A percentile compares a stretch with the other conserved stretches of the same genome.
Evolutionary conservation across 371 early-diverging fungal species (phyloP).

Genomic region (Apophysomyces ossiformis): DNA sequence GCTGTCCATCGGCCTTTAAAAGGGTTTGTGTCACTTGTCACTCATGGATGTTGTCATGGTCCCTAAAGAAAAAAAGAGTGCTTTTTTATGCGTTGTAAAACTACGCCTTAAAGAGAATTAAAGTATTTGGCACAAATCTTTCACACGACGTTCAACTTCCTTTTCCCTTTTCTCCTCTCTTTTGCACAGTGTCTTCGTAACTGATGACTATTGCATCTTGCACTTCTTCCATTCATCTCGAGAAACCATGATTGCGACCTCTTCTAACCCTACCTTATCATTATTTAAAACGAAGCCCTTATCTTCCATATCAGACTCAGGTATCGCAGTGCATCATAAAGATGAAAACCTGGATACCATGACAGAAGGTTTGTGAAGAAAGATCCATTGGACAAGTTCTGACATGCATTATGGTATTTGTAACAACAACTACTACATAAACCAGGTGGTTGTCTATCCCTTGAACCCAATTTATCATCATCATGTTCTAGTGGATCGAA

Average conservation of each 20-base stretch:
- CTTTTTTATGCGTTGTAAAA: constrained; percentile 2
- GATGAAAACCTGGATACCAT: not conserved
- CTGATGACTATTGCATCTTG: not conserved
- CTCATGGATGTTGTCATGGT: too few relatives aligned
- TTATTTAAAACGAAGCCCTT: not conserved
- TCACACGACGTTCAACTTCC: not conserved
- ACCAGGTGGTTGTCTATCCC: not conserved
- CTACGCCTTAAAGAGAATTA: not conserved
- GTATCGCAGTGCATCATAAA: not conserved
- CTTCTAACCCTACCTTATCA: not conserved
- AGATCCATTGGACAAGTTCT: too few relatives aligned
- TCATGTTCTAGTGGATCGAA: not conserved
- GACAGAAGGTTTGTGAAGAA: not conserved
- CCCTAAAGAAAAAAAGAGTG: too few relatives aligned
- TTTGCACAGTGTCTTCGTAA: not conserved
- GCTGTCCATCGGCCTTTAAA: too few relatives aligned
- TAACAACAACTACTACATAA: too few relatives aligned
- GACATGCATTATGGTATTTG: too few relatives aligned
- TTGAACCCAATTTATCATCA: not conserved
- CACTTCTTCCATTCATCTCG: not conserved
- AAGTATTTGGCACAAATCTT: not conserved
- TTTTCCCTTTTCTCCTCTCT: not conserved
- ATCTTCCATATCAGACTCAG: not conserved
- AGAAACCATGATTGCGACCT: constrained; percentile 1
- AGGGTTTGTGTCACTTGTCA: too few relatives aligned